Evolutionary conservation across 805 yeast species (phyloP), one percentile per base, ranked within the genome.

Genomic region (Teunomyces pallodes): DNA sequence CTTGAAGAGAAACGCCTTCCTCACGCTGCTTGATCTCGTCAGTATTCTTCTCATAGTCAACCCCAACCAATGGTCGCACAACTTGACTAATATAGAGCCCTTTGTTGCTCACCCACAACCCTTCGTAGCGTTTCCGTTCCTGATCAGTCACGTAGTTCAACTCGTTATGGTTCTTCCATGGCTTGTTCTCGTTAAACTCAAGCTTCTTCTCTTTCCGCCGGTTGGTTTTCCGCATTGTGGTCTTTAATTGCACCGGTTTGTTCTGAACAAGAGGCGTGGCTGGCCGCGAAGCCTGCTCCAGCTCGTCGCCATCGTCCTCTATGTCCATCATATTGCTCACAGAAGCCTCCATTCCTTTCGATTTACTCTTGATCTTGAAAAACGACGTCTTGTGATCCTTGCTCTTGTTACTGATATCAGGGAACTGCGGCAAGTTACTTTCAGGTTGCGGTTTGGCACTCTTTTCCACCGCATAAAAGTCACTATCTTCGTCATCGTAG

Each of bases 91-190:
- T 63, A 57, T 85, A 84, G 3, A 70, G 59, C 2, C 94, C 96
- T 53, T 81, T 82, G 61, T 94, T 94, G 30, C 96, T 83, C 0
- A 86, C 96, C 96, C 96, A 94, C 12, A 94, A 79, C 24, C 96
- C 95, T 65, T 91, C 97, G 65, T 92, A 94, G 33, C 98, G 69
- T 61, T 90, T 90, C 50, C 88, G 76, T 62, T 94, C 98, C 39
- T 72, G 77, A 40, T 80, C 83, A 0, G 79, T 74, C 31, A 77
- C 70, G 63, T 54, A 72, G 61, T 53, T 58, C 5, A 83, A 72
- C 50, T 82, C 87, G 28, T 72, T 73, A 65, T 90, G 97, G 58
- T 85, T 83, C 58, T 91, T 90, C 97, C 97, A 90, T 0, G 98
- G 98, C 65, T 90, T 90, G 50, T 87, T 88, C 58, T 86, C 96